phyloP scores from a whole-genome alignment of 2,329 filamentous ascomycete species.

The Aspergillus ruber region DNA sequence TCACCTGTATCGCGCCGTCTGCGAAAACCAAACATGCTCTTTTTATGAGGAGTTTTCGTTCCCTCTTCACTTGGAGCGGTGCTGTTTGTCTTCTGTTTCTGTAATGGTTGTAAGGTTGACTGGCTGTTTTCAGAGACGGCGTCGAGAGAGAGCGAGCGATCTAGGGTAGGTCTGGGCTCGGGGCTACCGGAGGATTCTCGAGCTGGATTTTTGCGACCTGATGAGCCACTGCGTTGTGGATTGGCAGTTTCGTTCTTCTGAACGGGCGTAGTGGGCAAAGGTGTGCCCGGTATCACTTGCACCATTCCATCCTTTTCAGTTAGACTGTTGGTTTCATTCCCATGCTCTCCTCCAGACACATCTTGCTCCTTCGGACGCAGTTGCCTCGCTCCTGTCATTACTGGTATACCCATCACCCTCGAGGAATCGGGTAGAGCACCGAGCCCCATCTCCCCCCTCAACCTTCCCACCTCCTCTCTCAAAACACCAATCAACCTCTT shows the following conservation, averaged over 20 bases:
- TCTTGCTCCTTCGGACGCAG: not conserved
- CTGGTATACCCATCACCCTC: not conserved
- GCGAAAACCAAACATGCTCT: conserved; percentile 13
- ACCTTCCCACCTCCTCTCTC: conserved; percentile 5
- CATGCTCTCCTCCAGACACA: not conserved
- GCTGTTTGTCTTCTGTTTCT: not conserved
- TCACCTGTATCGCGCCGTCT: conserved; percentile 8
- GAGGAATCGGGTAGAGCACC: not conserved
- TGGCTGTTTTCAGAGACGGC: conserved; percentile 7
- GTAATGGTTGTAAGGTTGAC: not conserved
- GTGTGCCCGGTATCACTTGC: not conserved
- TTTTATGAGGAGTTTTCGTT: conserved; percentile 6
- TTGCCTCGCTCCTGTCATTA: not conserved
- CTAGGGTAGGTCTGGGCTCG: not conserved
- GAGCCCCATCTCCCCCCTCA: conserved; percentile 6
- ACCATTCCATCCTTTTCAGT: not conserved
- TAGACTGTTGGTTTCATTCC: not conserved
- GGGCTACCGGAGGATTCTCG: conserved; percentile 5
- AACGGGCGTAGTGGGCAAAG: not conserved
- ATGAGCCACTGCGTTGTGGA: not conserved
- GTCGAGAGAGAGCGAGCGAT: conserved; percentile 1
- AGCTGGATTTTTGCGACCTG: conserved; percentile 1
- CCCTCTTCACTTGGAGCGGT: not conserved
- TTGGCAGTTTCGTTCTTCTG: not conserved
- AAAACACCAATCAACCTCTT: conserved; percentile 3